Conservation (phyloP, 768 basidiomycete species). For the Leccinellum albellum region DNA sequence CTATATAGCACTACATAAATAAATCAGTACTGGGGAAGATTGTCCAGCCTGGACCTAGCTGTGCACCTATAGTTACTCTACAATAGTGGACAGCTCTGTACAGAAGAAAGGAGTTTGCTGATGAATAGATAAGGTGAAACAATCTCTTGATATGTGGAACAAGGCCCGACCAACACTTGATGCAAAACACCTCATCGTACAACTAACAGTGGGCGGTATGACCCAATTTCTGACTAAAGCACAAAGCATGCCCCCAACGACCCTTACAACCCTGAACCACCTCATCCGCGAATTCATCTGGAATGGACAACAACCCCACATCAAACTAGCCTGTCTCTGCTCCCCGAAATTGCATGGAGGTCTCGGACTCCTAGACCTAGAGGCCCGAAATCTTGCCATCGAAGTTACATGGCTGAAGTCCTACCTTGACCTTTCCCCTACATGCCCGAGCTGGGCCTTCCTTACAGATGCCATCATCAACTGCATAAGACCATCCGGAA, state of each 20-base stretch:
- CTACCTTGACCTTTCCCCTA: no score
- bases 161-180: slow-evolving; percentile 25
- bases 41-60: background rate
- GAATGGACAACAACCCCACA: background rate
- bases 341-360: background rate
- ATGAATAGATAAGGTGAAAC: no score
- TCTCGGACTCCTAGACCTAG: slow-evolving; percentile 4
- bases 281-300: slow-evolving; percentile 17
- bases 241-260: slow-evolving; percentile 27
- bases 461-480: background rate
- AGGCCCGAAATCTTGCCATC: background rate
- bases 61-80: background rate
- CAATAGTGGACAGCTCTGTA: background rate
- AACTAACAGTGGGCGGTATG: slow-evolving; percentile 15
- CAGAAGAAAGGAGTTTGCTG: background rate
- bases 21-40: background rate
- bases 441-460: no score
- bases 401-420: slow-evolving; percentile 34
- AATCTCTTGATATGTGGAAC: no score
- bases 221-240: slow-evolving; percentile 31
- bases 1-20: background rate
- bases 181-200: slow-evolving; percentile 8
- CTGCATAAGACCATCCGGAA: background rate
- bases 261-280: slow-evolving; percentile 12
- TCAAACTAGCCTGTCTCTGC: background rate